Conservation (phyloP, 495 filamentous ascomycete species). For the Astrothelium macrocarpum region DNA sequence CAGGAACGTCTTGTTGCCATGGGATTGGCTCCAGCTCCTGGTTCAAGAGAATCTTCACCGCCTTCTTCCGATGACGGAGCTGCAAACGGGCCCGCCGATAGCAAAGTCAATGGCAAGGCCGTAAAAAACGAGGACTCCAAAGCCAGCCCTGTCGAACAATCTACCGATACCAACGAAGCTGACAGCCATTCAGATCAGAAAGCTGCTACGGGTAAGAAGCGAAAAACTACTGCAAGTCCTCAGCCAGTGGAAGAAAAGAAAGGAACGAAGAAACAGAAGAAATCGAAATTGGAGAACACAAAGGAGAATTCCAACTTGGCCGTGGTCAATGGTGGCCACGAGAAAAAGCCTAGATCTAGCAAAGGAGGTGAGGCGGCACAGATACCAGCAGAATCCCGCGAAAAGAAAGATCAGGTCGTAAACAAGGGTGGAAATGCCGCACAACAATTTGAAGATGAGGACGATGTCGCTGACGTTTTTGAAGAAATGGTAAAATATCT, state of each 20-base stretch:
- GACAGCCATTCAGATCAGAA: not conserved
- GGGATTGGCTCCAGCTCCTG: not conserved
- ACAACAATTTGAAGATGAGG: slow-evolving; percentile 37
- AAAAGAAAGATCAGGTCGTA: slow-evolving; percentile 15
- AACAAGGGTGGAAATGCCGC: slow-evolving; percentile 26
- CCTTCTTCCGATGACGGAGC: not conserved
- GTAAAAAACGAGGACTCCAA: not conserved
- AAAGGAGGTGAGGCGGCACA: not conserved
- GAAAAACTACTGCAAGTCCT: not conserved
- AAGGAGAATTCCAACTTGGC: not conserved
- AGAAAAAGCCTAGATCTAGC: not conserved
- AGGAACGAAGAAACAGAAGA: not conserved
- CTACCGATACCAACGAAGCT: not conserved
- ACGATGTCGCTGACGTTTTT: slow-evolving; percentile 25
- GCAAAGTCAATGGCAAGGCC: not conserved
- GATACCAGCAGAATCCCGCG: slow-evolving; percentile 7
- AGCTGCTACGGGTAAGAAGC: not conserved
- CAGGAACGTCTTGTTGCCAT: not conserved
- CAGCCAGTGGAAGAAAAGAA: not conserved
- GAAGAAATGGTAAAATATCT: slow-evolving; percentile 7
- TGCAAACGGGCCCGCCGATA: not conserved
- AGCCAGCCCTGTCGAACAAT: not conserved
- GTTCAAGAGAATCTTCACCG: not conserved
- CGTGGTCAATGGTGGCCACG: not conserved
- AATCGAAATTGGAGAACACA: not conserved